Base-by-base conservation (phyloP, 345 rosid species). In the Raphanus sativus region DNA sequence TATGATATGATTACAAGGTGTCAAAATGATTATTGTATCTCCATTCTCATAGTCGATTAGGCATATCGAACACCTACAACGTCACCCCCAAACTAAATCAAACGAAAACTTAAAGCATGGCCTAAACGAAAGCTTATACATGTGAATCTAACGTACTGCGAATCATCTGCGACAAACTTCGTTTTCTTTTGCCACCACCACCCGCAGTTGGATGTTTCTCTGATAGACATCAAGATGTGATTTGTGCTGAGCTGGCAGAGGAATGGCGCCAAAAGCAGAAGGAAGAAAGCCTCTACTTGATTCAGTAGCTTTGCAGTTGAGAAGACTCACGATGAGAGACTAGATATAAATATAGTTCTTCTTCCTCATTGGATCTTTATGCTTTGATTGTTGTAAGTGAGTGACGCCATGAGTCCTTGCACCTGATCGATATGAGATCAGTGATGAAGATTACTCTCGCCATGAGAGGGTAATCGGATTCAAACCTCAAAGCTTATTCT, bases 161-260 rank as follows among this genome's bases (percentile, higher is more conserved):
- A 13, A 67, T 48, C 71, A 13, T 67, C 26, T 11, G 71, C 36
- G 38, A 67, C 40, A 67, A 29, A 65, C 33, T 24, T 67, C 38
- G 48, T 48, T 28, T 52, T 50, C 61, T 69, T 50, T 69, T 69
- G 8, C 73, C 73, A 48, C 73, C 61, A 50, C 24, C 28, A 64
- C 63, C 16, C 29, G 8, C 4, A 29, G 50, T 30, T 50, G 1
- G 61, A 9, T 17, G 40, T 38, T 65, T 16, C 25, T n/a, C n/a
- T 33, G 38, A 33, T 33, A 33, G 8, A 6, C 8, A 33, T 33
- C 38, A 9, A 38, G 42, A 8, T 36, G 42, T 36, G 42, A 2
- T 11, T 11, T 8, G 42, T 36, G 42, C 42, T 36, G 42, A 36
- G 42, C 42, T 36, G 42, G 42, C 42, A 36, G 42, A 36, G 42